phyloP scores from a whole-genome alignment of 805 yeast species.

The Saccharomycopsis selenospora region DNA sequence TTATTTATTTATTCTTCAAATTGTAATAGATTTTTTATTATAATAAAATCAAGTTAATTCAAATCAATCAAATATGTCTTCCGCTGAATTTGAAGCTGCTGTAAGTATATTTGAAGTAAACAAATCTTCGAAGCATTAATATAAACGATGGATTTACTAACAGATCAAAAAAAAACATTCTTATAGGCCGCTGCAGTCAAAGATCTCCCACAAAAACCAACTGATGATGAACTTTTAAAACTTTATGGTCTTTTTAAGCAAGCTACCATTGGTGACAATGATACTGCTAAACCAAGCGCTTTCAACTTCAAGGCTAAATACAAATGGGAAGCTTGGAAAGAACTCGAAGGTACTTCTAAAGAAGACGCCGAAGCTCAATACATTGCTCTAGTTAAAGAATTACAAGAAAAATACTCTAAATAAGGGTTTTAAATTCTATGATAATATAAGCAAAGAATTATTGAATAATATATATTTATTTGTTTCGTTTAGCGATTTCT shows the following conservation, averaged over 20 bases:
- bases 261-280: constrained; percentile 94
- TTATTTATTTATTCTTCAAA: too few relatives aligned
- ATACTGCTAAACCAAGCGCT: constrained; percentile 78
- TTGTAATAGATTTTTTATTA: too few relatives aligned
- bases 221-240: constrained; percentile 77
- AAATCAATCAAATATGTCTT: constrained; percentile 30
- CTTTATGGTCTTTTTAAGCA: constrained; percentile 93
- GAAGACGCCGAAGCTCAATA: constrained; percentile 86
- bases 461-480: too few relatives aligned
- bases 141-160: too few relatives aligned
- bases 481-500: too few relatives aligned
- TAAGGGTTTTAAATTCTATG: constrained; percentile 2
- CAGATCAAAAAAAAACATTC: too few relatives aligned
- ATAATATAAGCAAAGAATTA: too few relatives aligned
- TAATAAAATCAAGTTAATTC: too few relatives aligned
- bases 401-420: constrained; percentile 45
- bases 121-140: too few relatives aligned
- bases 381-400: constrained; percentile 59
- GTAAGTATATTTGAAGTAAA: too few relatives aligned
- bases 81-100: constrained; percentile 27
- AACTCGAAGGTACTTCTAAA: constrained; percentile 74
- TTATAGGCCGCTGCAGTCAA: constrained; percentile 75
- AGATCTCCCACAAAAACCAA: constrained; percentile 66
- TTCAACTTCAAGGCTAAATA: constrained; percentile 92
- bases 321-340: constrained; percentile 97